Evolutionary conservation across 2,329 filamentous ascomycete genomes (phyloP), one percentile per base, ranked within the genome.

Genomic region (Rhynchosporium agropyri): DNA sequence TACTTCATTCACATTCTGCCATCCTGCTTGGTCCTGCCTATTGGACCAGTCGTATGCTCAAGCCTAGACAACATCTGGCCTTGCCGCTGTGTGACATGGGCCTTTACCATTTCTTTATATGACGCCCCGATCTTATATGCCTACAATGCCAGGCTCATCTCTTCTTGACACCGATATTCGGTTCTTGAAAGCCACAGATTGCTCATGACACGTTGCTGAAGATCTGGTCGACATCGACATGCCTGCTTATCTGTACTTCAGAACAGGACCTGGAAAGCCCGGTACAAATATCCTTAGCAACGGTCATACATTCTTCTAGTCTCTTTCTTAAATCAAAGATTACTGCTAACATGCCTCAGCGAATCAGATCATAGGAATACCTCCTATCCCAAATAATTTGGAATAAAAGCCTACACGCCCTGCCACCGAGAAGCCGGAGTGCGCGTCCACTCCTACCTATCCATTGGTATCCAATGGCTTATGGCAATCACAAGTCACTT

Each of bases 381-480:
- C 53, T 56, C 29, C 31, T 56, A 2, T 12, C 20, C 53, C 15
- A n/a, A 20, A 40, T 10, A n/a, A 9, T 20, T 40, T 56, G 29
- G 51, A 31, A 53, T 26, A 40, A 38, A 56, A 56, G 31, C 26
- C 53, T 40, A 26, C 42, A 26, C 42, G 38, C 31, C 20, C 38
- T 56, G 53, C 53, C 53, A 56, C 53, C 53, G 53, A 56, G 53
- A 45, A 56, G 53, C 10, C 53, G 26, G 15, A 29, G 26, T 45
- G 12, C 28, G 31, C 10, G 12, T 45, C 42, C 3, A 31, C 12
- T 15, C 40, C 29, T 31, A 20, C 38, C 38, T 20, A 29, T 20
- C 26, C 45, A 56, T 56, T 56, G 53, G 53, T 33, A 45, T 45
- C 20, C 10, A 9, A 31, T 12, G 7, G 31, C 13, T 28, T 15